These are phyloP conservation scores for Phialophora expanda DNA, from an alignment of 2,329 filamentous ascomycete species.

Conservation along the genomic window DNA sequence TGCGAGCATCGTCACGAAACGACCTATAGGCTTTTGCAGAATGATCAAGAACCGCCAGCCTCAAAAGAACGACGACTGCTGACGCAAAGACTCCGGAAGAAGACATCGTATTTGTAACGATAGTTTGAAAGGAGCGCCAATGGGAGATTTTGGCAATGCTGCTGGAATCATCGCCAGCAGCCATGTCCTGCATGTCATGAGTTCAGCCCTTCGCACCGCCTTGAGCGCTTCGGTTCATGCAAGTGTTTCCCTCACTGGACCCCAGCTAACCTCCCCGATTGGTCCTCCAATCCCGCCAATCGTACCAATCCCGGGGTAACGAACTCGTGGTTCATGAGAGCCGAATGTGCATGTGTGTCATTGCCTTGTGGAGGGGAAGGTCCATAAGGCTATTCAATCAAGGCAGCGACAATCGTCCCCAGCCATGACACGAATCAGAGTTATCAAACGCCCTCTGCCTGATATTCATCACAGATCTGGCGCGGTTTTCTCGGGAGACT, in stretches of 20 bases:
- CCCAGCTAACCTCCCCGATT: slow-evolving; percentile 8
- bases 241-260: slow-evolving; percentile 2
- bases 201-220: slow-evolving; percentile 11
- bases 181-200: slow-evolving; percentile 17
- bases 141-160: slow-evolving; percentile 2
- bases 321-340: slow-evolving; percentile 16
- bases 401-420: slow-evolving; percentile 5
- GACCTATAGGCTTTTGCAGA: background rate
- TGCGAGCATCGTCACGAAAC: background rate
- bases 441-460: background rate
- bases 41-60: background rate
- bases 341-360: slow-evolving; percentile 6
- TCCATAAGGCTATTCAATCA: background rate
- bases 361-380: slow-evolving; percentile 1
- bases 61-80: background rate
- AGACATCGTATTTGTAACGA: background rate
- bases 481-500: slow-evolving; percentile 14
- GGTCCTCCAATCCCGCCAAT: slow-evolving; percentile 7
- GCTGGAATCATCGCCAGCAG: background rate
- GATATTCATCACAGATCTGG: slow-evolving; percentile 20
- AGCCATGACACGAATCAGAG: slow-evolving; percentile 8
- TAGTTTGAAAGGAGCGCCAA: background rate
- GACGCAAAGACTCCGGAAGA: background rate
- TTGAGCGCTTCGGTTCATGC: slow-evolving; percentile 14
- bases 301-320: slow-evolving; percentile 12